These are phyloP conservation scores for Rhizopus stolonifer DNA, from an alignment of 371 early-diverging fungal species.

Conservation along the genomic window DNA sequence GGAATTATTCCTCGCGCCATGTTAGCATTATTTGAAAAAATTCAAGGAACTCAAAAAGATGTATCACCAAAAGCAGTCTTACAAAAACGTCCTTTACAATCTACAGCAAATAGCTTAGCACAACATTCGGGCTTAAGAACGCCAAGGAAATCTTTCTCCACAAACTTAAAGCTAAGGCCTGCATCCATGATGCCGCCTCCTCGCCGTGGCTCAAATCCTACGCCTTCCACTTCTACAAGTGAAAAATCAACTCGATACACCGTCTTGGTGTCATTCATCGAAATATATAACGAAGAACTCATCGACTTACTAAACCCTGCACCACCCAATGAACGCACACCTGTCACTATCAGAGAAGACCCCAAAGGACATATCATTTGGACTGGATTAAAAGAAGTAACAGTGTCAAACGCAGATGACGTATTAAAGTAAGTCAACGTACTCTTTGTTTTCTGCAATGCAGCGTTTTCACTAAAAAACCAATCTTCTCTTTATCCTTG, in stretches of 20 bases:
- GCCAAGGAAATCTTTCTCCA: constrained; percentile 23
- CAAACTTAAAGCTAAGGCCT: constrained; percentile 27
- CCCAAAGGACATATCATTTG: constrained; percentile 86
- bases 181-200: constrained; percentile 31
- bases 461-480: constrained; percentile 6
- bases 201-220: constrained; percentile 26
- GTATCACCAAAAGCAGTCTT: neutral
- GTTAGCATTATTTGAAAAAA: constrained; percentile 64
- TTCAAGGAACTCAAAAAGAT: constrained; percentile 32
- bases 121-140: constrained; percentile 21
- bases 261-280: constrained; percentile 75
- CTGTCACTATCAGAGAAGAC: constrained; percentile 90
- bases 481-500: constrained; percentile 7
- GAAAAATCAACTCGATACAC: constrained; percentile 41
- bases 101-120: too few relatives aligned
- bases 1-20: constrained; percentile 94
- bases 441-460: constrained; percentile 14
- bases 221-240: neutral
- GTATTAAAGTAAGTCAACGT: constrained; percentile 61
- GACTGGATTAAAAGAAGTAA: constrained; percentile 86
- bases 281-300: constrained; percentile 98
- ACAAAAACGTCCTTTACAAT: constrained; percentile 1
- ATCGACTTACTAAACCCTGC: constrained; percentile 78
- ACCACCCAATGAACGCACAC: constrained; percentile 54
- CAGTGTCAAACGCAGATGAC: constrained; percentile 73